Percentiles rank a stretch among this genome's conserved stretches.
These are phyloP conservation scores for Ophiocordyceps camponoti-saundersi DNA, from an alignment of 2,329 filamentous ascomycete species.

Conservation along the genomic window DNA sequence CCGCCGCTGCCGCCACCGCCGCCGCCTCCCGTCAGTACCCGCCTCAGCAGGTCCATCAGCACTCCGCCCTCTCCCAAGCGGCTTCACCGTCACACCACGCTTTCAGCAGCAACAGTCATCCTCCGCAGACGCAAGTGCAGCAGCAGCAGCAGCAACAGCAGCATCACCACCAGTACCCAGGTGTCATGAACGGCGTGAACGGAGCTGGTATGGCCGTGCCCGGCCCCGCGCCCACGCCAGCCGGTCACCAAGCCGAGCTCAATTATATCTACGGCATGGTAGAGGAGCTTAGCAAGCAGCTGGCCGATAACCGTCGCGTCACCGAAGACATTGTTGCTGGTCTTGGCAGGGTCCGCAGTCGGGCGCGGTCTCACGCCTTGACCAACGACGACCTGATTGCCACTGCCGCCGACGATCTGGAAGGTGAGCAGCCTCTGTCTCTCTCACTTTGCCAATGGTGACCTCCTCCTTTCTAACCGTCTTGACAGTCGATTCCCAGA, in stretches of 20 bases:
- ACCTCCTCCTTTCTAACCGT: not conserved
- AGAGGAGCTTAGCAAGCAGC: slow-evolving; percentile 45
- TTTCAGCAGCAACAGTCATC: slow-evolving; percentile 1
- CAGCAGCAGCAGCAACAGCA: slow-evolving; percentile 3
- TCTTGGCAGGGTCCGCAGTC: slow-evolving; percentile 41
- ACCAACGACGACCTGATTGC: slow-evolving; percentile 42
- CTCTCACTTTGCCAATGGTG: not conserved
- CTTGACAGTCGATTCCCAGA: slow-evolving; percentile 34
- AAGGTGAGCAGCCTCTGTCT: slow-evolving; percentile 21
- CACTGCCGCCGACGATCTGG: slow-evolving; percentile 37
- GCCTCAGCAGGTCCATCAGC: slow-evolving; percentile 1
- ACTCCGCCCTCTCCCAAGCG: not conserved
- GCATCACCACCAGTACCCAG: slow-evolving; percentile 5
- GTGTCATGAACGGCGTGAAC: slow-evolving; percentile 30
- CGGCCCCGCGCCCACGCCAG: slow-evolving; percentile 38
- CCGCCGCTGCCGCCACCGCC: not conserved
- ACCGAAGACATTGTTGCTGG: slow-evolving; percentile 49
- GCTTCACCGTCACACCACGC: slow-evolving; percentile 1
- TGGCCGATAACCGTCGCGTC: slow-evolving; percentile 42
- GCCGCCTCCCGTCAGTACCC: not conserved
- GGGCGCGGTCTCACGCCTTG: slow-evolving; percentile 32
- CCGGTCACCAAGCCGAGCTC: slow-evolving; percentile 50
- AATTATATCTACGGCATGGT: slow-evolving; percentile 54
- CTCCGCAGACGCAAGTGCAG: slow-evolving; percentile 5
- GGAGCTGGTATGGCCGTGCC: slow-evolving; percentile 26